Conservation (phyloP, 148 eudicot genomes). For the Polygonum aviculare region DNA sequence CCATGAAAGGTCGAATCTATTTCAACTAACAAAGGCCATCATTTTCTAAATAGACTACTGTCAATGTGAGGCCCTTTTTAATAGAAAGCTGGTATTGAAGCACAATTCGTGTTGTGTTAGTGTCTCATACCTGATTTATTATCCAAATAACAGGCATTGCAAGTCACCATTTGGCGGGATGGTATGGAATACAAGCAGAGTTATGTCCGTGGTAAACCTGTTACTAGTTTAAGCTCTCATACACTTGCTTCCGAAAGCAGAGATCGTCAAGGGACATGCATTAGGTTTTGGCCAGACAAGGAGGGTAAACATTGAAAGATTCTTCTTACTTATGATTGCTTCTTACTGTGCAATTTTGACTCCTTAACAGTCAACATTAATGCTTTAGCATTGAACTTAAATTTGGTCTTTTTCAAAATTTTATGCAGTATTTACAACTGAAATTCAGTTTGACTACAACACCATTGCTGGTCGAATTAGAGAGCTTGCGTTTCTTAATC, state of each 20-base stretch:
- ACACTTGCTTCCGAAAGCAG: conserved; percentile 43
- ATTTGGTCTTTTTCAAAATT: not conserved
- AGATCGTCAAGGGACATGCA: conserved; percentile 59
- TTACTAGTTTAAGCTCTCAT: conserved; percentile 42
- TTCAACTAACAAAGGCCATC: not conserved
- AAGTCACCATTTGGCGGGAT: conserved; percentile 88
- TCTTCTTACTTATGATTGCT: conserved; percentile 6
- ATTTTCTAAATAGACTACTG: not conserved
- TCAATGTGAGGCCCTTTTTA: not conserved
- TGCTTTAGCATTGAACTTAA: not conserved
- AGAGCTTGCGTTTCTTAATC: conserved; percentile 96
- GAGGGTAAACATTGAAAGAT: conserved; percentile 36
- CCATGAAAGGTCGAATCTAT: not conserved
- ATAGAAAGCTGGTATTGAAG: not conserved
- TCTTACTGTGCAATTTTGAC: not conserved
- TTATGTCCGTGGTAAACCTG: conserved; percentile 89
- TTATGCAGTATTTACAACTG: conserved; percentile 80
- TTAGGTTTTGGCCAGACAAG: conserved; percentile 89
- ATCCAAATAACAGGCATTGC: conserved; percentile 43
- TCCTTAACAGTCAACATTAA: not conserved
- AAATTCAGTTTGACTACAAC: conserved; percentile 63
- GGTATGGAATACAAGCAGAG: conserved; percentile 71
- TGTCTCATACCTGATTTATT: not conserved
- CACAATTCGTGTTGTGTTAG: not conserved
- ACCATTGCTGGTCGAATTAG: conserved; percentile 89